A percentile compares a stretch with the other conserved stretches of the same genome.
These are phyloP conservation scores for Umbelopsis ramanniana DNA, from an alignment of 192 early-diverging fungal species.

Conservation along the genomic window DNA sequence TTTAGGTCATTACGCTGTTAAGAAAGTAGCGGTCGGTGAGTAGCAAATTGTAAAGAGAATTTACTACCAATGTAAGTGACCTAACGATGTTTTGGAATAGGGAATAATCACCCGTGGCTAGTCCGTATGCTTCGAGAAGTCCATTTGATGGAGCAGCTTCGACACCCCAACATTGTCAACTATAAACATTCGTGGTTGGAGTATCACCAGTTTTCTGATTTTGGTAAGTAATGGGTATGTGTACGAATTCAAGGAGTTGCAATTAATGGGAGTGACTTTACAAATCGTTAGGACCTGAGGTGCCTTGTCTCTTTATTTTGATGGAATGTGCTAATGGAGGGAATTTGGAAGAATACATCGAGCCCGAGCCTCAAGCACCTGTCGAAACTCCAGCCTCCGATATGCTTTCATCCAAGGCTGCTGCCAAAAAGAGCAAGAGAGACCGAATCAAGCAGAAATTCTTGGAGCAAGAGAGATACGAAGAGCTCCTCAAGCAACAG, in stretches of 20 bases:
- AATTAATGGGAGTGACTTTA: constrained; percentile 5
- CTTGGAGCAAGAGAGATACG: constrained; percentile 24
- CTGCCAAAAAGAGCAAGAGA: constrained; percentile 28
- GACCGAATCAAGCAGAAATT: constrained; percentile 32
- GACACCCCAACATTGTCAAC: constrained; percentile 90
- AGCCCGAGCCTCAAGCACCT: constrained; percentile 32
- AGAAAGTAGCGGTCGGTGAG: constrained; percentile 89
- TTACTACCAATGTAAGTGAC: too few species aligned
- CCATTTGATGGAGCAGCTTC: constrained; percentile 85
- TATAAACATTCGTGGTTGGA: constrained; percentile 98
- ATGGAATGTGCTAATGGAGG: constrained; percentile 97
- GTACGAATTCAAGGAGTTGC: background rate
- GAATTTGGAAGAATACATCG: constrained; percentile 92
- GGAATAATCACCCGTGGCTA: constrained; percentile 85
- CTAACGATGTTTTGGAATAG: constrained; percentile 3
- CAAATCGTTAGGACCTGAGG: constrained; percentile 64
- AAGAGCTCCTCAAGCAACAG: constrained; percentile 5
- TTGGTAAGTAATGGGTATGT: constrained; percentile 50
- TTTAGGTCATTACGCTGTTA: constrained; percentile 89
- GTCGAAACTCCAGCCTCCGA: background rate
- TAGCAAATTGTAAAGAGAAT: too few species aligned
- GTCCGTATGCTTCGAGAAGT: constrained; percentile 94
- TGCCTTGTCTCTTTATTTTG: constrained; percentile 93
- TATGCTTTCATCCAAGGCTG: background rate
- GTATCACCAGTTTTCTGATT: constrained; percentile 72